Evolutionary conservation across 1,139 yeast species (phyloP), one percentile per base, ranked within the genome.

Genomic region (Pneumocystis murina): DNA sequence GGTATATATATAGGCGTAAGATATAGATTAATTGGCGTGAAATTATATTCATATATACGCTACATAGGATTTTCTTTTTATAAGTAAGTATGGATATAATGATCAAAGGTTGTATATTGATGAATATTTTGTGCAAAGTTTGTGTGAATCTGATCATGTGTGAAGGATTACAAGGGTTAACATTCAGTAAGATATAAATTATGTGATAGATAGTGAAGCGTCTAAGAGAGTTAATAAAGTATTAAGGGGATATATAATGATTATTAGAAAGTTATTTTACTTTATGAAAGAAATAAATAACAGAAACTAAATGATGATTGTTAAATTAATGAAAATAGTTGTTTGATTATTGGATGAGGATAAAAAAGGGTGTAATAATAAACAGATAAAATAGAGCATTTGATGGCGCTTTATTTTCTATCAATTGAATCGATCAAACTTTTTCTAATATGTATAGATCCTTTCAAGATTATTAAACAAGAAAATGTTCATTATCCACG

Each of bases 401-500:
- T 33, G 7, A 41, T 24, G 28, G 8, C 55, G 33, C 33, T 16
- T 48, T 12, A 14, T 48, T 48, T 48, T 48, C 54, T 48, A 30
- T 48, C 55, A 24, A 20, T 48, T 48, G n/a, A 16, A 30, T 24
- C 3, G 2, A 24, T 20, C 12, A 4, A 6, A 24, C 28, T 24
- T 48, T 14, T 48, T 24, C 17, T 48, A 48, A 48, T 48, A 20
- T 48, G 33, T 48, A 10, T 61, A 58, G 63, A 62, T 59, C 61
- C 64, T 72, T 64, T 75, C 73, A 87, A 84, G 71, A 78, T 84
- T 65, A 79, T 85, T 62, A 80, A 84, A 62, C 55, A 48, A 12
- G 91, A 86, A 73, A 83, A 81, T 67, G 95, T 85, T 67, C 84
- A 82, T 70, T 86, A 85, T 70, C 92, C 94, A 62, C 84, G 81